phyloP scores from a whole-genome alignment of 1,139 yeast species.

The Debaryomyces sp. region DNA sequence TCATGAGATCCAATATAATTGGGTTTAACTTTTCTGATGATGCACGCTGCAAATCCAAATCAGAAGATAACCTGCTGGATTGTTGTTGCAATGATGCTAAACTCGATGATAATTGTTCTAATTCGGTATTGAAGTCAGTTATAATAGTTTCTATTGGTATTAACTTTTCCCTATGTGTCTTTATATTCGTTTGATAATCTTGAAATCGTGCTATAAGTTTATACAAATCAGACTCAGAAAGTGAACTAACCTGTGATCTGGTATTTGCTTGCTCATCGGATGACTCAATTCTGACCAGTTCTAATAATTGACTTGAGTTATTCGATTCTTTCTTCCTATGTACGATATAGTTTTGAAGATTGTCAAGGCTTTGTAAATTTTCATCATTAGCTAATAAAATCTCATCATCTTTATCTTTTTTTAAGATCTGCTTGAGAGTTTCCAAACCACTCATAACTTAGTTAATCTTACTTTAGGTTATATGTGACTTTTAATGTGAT shows the following conservation, averaged over 20 bases:
- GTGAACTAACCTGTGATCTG: slow-evolving; percentile 8
- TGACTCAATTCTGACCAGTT: slow-evolving; percentile 22
- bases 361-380: slow-evolving; percentile 6
- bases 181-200: slow-evolving; percentile 38
- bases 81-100: slow-evolving; percentile 61
- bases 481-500: neutral
- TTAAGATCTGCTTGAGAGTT: slow-evolving; percentile 16
- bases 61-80: slow-evolving; percentile 34
- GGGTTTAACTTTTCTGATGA: slow-evolving; percentile 68
- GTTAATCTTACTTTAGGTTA: neutral
- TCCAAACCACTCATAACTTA: slow-evolving; percentile 17
- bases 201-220: slow-evolving; percentile 29
- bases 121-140: slow-evolving; percentile 55
- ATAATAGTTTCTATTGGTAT: slow-evolving; percentile 45
- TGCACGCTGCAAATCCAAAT: slow-evolving; percentile 52
- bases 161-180: slow-evolving; percentile 37
- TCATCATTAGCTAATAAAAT: neutral
- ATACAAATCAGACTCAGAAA: slow-evolving; percentile 14
- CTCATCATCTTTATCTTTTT: slow-evolving; percentile 1
- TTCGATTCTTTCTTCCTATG: neutral
- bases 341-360: slow-evolving; percentile 9
- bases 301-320: slow-evolving; percentile 14
- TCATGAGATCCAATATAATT: slow-evolving; percentile 67
- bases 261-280: neutral
- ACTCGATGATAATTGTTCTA: slow-evolving; percentile 60